Evolutionary conservation across 805 yeast genomes (phyloP), one percentile per base, ranked within the genome.

Genomic region (Hanseniaspora lindneri): DNA sequence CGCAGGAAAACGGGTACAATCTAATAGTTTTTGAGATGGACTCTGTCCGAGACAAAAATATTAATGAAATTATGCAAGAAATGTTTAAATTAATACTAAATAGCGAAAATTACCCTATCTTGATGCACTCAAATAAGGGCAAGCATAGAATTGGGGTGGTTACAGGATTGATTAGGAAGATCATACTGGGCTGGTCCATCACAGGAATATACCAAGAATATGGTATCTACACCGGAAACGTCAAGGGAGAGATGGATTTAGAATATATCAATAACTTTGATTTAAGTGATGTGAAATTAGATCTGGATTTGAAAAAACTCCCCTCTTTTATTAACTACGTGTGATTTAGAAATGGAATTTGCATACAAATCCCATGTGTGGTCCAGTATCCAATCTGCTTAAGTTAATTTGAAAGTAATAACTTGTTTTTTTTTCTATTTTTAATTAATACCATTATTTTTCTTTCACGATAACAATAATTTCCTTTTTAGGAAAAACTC

Each of bases 81-180:
- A 79, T 84, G 1, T 65, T 83, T 36, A 68, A 73, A 49, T 57
- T 81, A 32, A 68, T 83, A 42, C 60, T 79, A 28, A 74, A 81
- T 56, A 70, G 69, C 41, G 76, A 78, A 13, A 87, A 87, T 60
- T 85, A 82, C 60, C 98, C 98, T 1, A 77, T 89, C 11, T 68
- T 89, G 50, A 75, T 89, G 11, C 97, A 92, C 62, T 86, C 96
- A 3, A 86, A 92, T 63, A 89, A 89, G 66, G 98, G 98, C n/a
- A 92, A 92, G 62, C 98, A 89, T 61, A 66, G 98, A 37, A 88
- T 86, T 2, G 97, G 97, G 0, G 88, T 92, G 1, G 69, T 88
- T 36, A 94, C 88, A n/a, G 98, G 96, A 0, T 71, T 86, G 27
- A 79, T 89, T 73, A 67, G 98, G 42, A 86, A 85, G 59, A 62